phyloP scores from a whole-genome alignment of 163 green algal species.

The Scenedesmus sp. region DNA sequence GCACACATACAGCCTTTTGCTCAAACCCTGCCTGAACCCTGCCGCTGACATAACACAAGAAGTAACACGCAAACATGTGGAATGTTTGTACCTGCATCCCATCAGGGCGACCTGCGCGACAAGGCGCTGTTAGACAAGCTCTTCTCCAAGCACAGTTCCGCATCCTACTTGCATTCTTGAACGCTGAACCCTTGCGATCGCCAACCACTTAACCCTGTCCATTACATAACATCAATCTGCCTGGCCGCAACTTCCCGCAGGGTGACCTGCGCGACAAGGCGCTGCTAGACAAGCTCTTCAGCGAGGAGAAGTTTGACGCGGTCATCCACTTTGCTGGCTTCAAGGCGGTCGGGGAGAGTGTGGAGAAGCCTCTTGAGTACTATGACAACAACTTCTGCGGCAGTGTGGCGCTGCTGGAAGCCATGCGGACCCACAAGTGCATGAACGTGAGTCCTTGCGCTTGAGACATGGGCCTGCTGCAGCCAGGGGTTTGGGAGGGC shows the following conservation, averaged over 20 bases:
- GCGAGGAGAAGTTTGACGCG: conserved; percentile 87
- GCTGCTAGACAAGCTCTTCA: conserved; percentile 81
- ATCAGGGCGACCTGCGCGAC: conserved; percentile 87
- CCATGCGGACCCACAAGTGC: conserved; percentile 80
- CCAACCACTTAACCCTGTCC: background rate
- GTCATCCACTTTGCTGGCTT: conserved; percentile 99
- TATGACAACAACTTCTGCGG: conserved; percentile 98
- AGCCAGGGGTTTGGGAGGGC: background rate
- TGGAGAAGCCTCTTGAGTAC: conserved; percentile 95
- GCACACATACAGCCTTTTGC: no score
- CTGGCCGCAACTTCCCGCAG: conserved; percentile 55
- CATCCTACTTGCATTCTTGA: background rate
- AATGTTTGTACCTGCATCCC: background rate
- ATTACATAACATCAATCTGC: no score
- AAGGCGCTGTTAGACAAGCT: conserved; percentile 76
- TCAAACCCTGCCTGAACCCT: background rate
- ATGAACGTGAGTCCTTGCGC: conserved; percentile 32
- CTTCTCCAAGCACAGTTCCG: conserved; percentile 57
- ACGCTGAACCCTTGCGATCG: no score
- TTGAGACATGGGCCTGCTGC: background rate
- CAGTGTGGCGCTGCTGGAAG: conserved; percentile 89
- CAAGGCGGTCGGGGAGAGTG: conserved; percentile 98
- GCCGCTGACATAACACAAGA: no score
- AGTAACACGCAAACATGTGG: background rate
- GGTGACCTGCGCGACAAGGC: conserved; percentile 83